Evolutionary conservation across 345 rosid genomes (phyloP).

Genomic region (Lepidium sativum): DNA sequence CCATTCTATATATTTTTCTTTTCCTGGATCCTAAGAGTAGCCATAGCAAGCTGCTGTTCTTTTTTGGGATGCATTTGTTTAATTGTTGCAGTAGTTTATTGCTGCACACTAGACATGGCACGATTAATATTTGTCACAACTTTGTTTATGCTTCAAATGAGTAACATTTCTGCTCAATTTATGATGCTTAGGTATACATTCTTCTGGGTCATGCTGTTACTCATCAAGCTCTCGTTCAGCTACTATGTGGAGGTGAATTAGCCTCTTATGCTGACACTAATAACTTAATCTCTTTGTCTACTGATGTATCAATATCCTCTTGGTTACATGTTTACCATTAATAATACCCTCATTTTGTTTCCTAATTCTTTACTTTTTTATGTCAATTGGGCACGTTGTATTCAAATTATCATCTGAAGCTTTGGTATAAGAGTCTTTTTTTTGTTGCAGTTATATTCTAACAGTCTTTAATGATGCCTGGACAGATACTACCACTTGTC

Average conservation of each 20-base stretch:
- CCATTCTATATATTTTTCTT: not conserved
- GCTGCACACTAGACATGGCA: not conserved
- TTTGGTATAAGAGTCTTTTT: not conserved
- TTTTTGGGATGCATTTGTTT: not conserved
- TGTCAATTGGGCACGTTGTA: conserved; percentile 2
- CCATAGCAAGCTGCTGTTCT: conserved; percentile 1
- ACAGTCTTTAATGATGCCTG: conserved; percentile 16
- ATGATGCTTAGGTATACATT: conserved; percentile 64
- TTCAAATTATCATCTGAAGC: not conserved
- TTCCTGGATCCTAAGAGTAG: not conserved
- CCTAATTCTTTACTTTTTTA: not conserved
- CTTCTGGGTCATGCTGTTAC: conserved; percentile 85
- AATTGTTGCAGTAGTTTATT: not conserved
- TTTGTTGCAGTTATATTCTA: conserved; percentile 1
- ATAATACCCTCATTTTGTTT: conserved; percentile 8
- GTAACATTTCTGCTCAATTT: conserved; percentile 4
- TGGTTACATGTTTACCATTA: conserved; percentile 5
- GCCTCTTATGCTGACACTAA: conserved; percentile 8
- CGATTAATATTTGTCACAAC: not conserved
- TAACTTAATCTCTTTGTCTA: not conserved
- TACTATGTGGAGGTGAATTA: conserved; percentile 84
- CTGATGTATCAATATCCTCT: conserved; percentile 1
- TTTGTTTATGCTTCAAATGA: conserved; percentile 5
- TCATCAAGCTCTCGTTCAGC: conserved; percentile 96
- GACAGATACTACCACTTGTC: conserved; percentile 76